Conservation (phyloP, 179 eudicot genomes). For the Pouteria campechiana region DNA sequence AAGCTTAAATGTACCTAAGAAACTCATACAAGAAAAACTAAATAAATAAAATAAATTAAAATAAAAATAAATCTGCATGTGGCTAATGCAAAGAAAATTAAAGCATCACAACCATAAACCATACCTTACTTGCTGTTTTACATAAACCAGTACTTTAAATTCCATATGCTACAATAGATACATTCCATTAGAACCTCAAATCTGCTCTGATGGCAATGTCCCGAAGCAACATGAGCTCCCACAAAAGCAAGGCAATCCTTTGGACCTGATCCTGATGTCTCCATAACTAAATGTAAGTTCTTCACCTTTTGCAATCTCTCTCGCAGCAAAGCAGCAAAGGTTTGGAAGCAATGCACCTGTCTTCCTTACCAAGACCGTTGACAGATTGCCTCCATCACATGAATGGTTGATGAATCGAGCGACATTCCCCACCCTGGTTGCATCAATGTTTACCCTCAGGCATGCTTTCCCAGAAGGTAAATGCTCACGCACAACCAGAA, state of each 20-base stretch:
- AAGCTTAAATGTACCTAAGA: too few relatives aligned
- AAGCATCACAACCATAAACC: too few relatives aligned
- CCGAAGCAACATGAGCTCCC: slow-evolving; percentile 61
- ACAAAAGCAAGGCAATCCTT: slow-evolving; percentile 60
- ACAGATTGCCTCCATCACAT: slow-evolving; percentile 83
- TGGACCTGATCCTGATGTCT: slow-evolving; percentile 27
- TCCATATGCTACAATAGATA: too few relatives aligned
- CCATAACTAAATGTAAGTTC: slow-evolving; percentile 91
- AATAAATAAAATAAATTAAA: too few relatives aligned
- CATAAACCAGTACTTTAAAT: too few relatives aligned
- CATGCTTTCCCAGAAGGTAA: slow-evolving; percentile 85
- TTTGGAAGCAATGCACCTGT: slow-evolving; percentile 72
- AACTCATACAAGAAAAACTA: too few relatives aligned
- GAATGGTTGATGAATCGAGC: slow-evolving; percentile 86
- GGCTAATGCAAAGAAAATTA: too few relatives aligned
- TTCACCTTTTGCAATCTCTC: slow-evolving; percentile 51
- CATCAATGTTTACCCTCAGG: slow-evolving; percentile 79
- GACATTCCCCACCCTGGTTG: slow-evolving; percentile 62
- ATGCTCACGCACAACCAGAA: slow-evolving; percentile 76
- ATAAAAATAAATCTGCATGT: too few relatives aligned
- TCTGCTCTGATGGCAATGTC: slow-evolving; percentile 64
- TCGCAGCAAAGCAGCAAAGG: slow-evolving; percentile 59
- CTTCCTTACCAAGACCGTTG: slow-evolving; percentile 46
- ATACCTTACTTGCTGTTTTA: too few relatives aligned
- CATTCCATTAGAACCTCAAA: too few relatives aligned